Percentiles rank a stretch among this genome's conserved stretches.
These are phyloP conservation scores for Ceratocystis diversiconidia DNA, from an alignment of 2,329 filamentous ascomycete species.

Conservation along the genomic window DNA sequence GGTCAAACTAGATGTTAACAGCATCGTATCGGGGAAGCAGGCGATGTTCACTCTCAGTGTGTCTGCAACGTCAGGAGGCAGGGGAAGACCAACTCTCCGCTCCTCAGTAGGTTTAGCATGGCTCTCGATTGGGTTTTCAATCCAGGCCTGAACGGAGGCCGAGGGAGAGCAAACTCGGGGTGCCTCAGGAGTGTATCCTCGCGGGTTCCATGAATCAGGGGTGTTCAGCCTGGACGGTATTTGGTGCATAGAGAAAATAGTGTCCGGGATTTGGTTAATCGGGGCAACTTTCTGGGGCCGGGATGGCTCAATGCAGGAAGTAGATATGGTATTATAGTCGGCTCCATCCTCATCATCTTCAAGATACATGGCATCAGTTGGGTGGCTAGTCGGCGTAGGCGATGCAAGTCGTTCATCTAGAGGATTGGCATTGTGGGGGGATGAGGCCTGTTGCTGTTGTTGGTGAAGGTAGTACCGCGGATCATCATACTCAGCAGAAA, in stretches of 20 bases:
- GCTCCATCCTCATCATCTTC: constrained; percentile 7
- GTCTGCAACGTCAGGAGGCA: constrained; percentile 40
- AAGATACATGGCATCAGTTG: constrained; percentile 2
- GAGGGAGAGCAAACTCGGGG: constrained; percentile 22
- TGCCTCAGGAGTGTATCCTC: background rate
- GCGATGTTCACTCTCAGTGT: constrained; percentile 39
- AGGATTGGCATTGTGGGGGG: background rate
- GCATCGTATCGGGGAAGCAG: constrained; percentile 47
- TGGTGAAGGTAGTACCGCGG: background rate
- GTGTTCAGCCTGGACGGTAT: background rate
- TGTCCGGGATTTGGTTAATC: background rate
- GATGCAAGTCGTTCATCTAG: background rate
- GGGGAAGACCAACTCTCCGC: constrained; percentile 28
- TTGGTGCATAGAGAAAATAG: background rate
- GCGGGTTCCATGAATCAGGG: constrained; percentile 15
- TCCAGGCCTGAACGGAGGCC: constrained; percentile 27
- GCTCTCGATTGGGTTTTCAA: constrained; percentile 17
- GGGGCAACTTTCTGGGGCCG: background rate
- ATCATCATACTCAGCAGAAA: background rate
- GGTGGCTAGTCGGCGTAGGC: background rate
- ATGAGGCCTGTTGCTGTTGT: background rate
- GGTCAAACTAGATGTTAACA: constrained; percentile 39
- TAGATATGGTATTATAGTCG: background rate
- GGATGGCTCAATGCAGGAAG: background rate
- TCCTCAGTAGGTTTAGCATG: background rate